These are phyloP conservation scores for Salvia sclarea DNA, from an alignment of 305 asterid genomes.

Conservation along the genomic window DNA sequence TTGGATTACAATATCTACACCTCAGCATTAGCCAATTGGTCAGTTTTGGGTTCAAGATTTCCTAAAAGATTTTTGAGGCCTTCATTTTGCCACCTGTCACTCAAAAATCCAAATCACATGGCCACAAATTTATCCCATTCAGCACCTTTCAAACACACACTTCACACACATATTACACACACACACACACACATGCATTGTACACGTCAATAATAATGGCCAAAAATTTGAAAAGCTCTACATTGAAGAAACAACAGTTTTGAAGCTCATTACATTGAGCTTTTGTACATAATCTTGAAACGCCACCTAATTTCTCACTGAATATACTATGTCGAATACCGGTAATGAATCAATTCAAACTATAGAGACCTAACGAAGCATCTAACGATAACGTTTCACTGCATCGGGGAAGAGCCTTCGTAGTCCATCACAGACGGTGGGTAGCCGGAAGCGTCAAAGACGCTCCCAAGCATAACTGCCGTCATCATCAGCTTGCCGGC, in stretches of 20 bases:
- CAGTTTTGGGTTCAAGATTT: constrained; percentile 42
- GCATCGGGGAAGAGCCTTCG: constrained; percentile 45
- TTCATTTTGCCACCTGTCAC: constrained; percentile 52
- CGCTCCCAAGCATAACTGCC: constrained; percentile 68
- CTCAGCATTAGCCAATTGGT: constrained; percentile 60
- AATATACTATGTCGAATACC: background rate
- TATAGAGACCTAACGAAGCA: background rate
- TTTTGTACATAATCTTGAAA: constrained; percentile 25
- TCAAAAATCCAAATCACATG: constrained; percentile 30
- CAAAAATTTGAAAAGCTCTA: constrained; percentile 8
- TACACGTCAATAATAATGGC: background rate
- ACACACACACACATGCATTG: background rate
- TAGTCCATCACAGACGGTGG: constrained; percentile 23
- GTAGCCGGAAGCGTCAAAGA: constrained; percentile 22
- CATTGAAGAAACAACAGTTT: background rate
- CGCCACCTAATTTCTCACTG: background rate
- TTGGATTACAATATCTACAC: constrained; percentile 49
- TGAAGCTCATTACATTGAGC: background rate
- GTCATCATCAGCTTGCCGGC: constrained; percentile 87
- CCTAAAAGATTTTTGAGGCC: constrained; percentile 46
- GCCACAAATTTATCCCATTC: background rate
- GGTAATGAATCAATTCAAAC: background rate
- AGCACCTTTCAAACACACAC: background rate
- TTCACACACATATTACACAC: background rate
- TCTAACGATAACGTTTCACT: constrained; percentile 25